Conservation (phyloP, 805 yeast species). For the Priceomyces medius region DNA sequence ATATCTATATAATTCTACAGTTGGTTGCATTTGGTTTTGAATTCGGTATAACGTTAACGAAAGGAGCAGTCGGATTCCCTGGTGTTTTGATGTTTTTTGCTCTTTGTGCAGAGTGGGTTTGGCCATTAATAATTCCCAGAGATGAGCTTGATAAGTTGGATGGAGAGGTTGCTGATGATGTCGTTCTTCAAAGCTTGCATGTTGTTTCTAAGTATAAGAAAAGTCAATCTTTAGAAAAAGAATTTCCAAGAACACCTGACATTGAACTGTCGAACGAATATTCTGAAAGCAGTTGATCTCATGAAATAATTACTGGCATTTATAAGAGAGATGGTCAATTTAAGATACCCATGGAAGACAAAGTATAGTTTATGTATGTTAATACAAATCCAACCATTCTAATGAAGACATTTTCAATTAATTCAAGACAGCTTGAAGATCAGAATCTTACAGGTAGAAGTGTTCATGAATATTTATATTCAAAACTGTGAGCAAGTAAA, state of each 20-base stretch:
- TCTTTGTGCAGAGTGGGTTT: constrained; percentile 54
- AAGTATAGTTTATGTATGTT: too few relatives aligned
- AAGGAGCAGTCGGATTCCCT: constrained; percentile 94
- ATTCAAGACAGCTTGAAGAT: too few relatives aligned
- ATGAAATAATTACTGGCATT: too few relatives aligned
- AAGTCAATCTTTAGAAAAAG: neutral
- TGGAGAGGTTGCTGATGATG: constrained; percentile 58
- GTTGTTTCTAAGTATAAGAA: constrained; percentile 9
- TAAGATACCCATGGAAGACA: too few relatives aligned
- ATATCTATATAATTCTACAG: constrained; percentile 57
- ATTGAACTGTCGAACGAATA: constrained; percentile 1
- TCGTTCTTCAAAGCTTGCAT: constrained; percentile 48
- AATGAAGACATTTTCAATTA: too few relatives aligned
- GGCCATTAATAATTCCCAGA: constrained; percentile 61
- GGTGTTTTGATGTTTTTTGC: constrained; percentile 74
- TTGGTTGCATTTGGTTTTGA: constrained; percentile 74
- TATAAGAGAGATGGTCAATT: neutral
- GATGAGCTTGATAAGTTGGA: constrained; percentile 67
- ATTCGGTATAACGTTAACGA: constrained; percentile 79
- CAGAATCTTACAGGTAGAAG: too few relatives aligned
- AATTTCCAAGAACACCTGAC: neutral
- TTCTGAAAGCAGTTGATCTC: neutral
- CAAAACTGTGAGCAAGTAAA: constrained; percentile 4
- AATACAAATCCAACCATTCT: too few relatives aligned
- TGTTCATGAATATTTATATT: constrained; percentile 3